Base-by-base conservation (phyloP, 768 basidiomycete genomes). In the Galerina sulciceps region DNA sequence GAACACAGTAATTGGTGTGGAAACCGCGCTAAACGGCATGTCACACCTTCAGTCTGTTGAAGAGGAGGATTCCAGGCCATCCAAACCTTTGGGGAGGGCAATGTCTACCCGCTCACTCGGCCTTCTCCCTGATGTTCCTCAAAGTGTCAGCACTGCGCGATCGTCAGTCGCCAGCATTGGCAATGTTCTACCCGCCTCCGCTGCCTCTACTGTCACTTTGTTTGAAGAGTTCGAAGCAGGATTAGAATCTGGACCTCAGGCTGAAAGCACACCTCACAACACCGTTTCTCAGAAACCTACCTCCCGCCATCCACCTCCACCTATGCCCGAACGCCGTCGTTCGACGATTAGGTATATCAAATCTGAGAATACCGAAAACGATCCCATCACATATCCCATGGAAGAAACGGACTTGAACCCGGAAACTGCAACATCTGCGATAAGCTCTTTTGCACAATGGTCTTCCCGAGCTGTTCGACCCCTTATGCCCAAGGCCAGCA, bases 311-410 rank as follows among this genome's bases (percentile, higher is more conserved):
- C 70, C 73, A 9, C 73, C 75, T n/a, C 70, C 76, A 34, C 74
- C 79, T 47, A 59, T 79, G 58, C 72, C 74, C 46, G 69, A 70
- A 56, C 62, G 65, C 50, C 79, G 80, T 64, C 83, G 83, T 66
- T 85, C 88, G 54, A 86, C 84, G 65, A 85, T 89, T 71, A 74
- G 81, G 58, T 87, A 89, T 73, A 83, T 87, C 66, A 85, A 80
- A 75, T 85, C 87, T 51, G 81, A 84, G 61, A 77, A 84, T 67
- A 53, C 66, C 75, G 59, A 63, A 57, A 57, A 62, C 64, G 71
- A 61, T 35, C 60, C 69, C 36, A 22, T 62, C 26, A 62, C 65
- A 42, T 63, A 68, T 51, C 55, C 69, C 6, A 55, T 66, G 34
- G 65, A 65, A 61, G 63, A 65, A 41, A 51, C 58, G 8, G 37